phyloP scores from a whole-genome alignment of 1,284 basidiomycete genomes.

The Stereum hirsutum region DNA sequence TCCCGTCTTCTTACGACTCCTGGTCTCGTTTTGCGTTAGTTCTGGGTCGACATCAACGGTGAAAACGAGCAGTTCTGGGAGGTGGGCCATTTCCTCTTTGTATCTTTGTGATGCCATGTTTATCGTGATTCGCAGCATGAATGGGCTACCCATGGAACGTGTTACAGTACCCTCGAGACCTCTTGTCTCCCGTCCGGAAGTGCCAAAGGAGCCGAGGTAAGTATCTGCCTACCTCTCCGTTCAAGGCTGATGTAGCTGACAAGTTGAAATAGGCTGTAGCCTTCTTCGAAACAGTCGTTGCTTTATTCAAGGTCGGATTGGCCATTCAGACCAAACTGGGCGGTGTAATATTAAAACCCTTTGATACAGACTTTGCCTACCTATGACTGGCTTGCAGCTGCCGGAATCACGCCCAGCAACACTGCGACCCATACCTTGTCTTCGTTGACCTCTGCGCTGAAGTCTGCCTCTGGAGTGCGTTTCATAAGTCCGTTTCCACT shows the following conservation, averaged over 20 bases:
- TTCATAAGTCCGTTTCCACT: constrained; percentile 4
- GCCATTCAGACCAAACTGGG: background rate
- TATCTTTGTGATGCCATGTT: background rate
- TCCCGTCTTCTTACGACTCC: background rate
- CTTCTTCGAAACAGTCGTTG: constrained; percentile 61
- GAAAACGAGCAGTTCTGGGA: constrained; percentile 62
- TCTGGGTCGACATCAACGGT: constrained; percentile 59
- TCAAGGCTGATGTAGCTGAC: too few relatives aligned
- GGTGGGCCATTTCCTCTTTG: constrained; percentile 25
- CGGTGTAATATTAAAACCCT: background rate
- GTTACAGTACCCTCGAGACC: constrained; percentile 54
- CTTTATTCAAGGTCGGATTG: constrained; percentile 46
- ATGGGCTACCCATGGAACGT: constrained; percentile 71
- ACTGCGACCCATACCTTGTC: constrained; percentile 49
- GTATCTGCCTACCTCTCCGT: constrained; percentile 3
- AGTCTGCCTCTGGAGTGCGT: constrained; percentile 34
- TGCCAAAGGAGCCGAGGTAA: constrained; percentile 48
- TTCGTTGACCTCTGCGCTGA: constrained; percentile 47
- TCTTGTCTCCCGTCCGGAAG: constrained; percentile 52
- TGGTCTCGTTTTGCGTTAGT: constrained; percentile 23
- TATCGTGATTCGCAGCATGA: constrained; percentile 35
- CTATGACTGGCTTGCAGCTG: constrained; percentile 59
- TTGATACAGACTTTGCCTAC: constrained; percentile 52
- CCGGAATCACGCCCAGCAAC: constrained; percentile 61
- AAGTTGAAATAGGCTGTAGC: constrained; percentile 48